A percentile compares a stretch with the other conserved stretches of the same genome.
These are phyloP conservation scores for Wallacemonas sp. DNA, from an alignment of 208 protist species.

Conservation along the genomic window DNA sequence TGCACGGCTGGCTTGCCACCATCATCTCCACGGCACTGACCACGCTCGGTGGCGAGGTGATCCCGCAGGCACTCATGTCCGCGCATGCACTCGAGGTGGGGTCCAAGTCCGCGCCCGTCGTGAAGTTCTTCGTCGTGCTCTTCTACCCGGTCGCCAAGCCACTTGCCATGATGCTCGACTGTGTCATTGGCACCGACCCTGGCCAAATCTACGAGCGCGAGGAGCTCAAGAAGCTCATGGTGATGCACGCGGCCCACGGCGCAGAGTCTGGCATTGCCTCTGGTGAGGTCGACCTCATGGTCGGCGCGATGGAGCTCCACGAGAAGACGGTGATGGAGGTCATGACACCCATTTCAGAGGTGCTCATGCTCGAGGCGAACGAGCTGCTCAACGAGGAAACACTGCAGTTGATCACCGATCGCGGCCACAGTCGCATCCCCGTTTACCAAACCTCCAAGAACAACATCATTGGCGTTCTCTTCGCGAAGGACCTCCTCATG, in stretches of 20 bases:
- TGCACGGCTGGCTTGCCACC: slow-evolving; percentile 88
- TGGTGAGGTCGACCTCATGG: slow-evolving; percentile 92
- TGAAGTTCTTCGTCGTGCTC: slow-evolving; percentile 93
- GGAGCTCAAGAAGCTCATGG: slow-evolving; percentile 96
- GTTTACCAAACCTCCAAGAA: slow-evolving; percentile 92
- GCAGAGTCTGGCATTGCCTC: slow-evolving; percentile 83
- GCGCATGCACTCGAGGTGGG: slow-evolving; percentile 93
- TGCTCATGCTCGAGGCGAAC: slow-evolving; percentile 93
- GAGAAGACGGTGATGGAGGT: slow-evolving; percentile 93
- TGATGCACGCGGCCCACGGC: slow-evolving; percentile 91
- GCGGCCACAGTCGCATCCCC: slow-evolving; percentile 93
- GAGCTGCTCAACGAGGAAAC: slow-evolving; percentile 92
- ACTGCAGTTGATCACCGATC: slow-evolving; percentile 91
- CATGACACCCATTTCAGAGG: slow-evolving; percentile 94
- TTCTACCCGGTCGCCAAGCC: slow-evolving; percentile 95
- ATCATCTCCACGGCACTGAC: slow-evolving; percentile 93
- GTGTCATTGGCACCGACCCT: slow-evolving; percentile 92
- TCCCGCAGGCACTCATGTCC: slow-evolving; percentile 94
- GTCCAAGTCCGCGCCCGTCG: slow-evolving; percentile 88
- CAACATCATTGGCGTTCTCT: slow-evolving; percentile 93
- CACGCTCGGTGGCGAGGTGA: slow-evolving; percentile 96
- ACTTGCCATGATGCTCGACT: slow-evolving; percentile 91
- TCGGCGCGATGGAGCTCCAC: slow-evolving; percentile 94
- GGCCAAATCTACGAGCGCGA: slow-evolving; percentile 95
- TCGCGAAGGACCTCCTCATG: slow-evolving; percentile 95